Percentiles rank a stretch among this genome's conserved stretches.
Evolutionary conservation across 2,329 filamentous ascomycete genomes (phyloP).

Genomic region (Graphilbum sp.): DNA sequence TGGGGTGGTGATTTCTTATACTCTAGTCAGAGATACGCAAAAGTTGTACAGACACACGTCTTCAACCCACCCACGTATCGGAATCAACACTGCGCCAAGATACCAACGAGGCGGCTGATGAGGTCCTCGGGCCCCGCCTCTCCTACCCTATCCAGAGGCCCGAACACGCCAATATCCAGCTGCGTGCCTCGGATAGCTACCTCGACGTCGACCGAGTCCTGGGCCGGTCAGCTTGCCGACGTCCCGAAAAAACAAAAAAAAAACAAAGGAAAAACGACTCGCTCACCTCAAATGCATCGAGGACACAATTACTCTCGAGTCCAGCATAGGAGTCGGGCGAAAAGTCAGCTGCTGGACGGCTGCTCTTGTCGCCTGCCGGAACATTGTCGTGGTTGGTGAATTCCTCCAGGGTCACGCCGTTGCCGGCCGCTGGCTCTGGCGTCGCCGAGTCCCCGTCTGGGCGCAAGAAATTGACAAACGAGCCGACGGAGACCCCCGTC

Average conservation of each 20-base stretch:
- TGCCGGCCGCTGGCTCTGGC: not conserved
- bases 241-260: too few species aligned
- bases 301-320: conserved; percentile 13
- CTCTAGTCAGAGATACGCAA: too few species aligned
- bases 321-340: conserved; percentile 5
- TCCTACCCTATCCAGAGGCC: conserved; percentile 3
- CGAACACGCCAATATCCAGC: conserved; percentile 12
- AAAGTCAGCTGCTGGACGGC: too few species aligned
- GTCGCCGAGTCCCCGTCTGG: conserved; percentile 8
- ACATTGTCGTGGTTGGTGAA: too few species aligned
- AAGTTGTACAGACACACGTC: not conserved
- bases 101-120: not conserved
- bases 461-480: conserved; percentile 70
- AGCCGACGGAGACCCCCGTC: conserved; percentile 55
- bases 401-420: conserved; percentile 1
- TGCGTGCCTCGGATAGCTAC: conserved; percentile 5
- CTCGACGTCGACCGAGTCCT: conserved; percentile 12
- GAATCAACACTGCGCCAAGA: not conserved
- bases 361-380: not conserved
- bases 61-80: not conserved
- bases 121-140: not conserved
- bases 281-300: conserved; percentile 18
- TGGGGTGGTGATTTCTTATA: too few species aligned
- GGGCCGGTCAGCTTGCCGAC: too few species aligned
- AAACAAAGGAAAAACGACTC: not conserved